Conservation (phyloP, 768 basidiomycete species). For the Naganishia vaughanmartiniae region DNA sequence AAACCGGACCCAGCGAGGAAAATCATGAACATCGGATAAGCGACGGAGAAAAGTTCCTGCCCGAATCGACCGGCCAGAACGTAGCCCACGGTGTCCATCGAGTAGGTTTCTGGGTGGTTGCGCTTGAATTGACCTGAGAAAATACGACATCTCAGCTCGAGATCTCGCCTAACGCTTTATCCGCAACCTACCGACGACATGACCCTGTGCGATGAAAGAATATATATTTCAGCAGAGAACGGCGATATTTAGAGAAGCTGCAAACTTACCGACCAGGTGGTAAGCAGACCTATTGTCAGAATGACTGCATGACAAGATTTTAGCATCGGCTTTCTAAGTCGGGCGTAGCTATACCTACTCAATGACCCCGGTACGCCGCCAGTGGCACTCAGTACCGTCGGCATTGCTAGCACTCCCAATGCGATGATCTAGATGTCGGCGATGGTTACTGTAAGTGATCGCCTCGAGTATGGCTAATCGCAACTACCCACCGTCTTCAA, state of each 20-base stretch:
- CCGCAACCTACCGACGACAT: not conserved
- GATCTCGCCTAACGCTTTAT: too few species aligned
- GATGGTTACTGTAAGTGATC: not conserved
- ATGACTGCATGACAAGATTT: slow-evolving; percentile 27
- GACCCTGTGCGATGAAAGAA: not conserved
- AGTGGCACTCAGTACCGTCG: slow-evolving; percentile 36
- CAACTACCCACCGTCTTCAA: slow-evolving; percentile 37
- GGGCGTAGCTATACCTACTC: slow-evolving; percentile 22
- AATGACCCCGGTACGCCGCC: slow-evolving; percentile 41
- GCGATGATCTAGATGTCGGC: slow-evolving; percentile 27
- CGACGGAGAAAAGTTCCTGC: slow-evolving; percentile 38
- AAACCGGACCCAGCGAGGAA: slow-evolving; percentile 37
- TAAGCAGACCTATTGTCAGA: slow-evolving; percentile 35
- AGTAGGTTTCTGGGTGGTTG: slow-evolving; percentile 41
- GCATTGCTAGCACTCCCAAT: slow-evolving; percentile 44
- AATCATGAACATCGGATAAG: slow-evolving; percentile 42
- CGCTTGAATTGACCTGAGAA: slow-evolving; percentile 39
- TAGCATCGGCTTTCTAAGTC: not conserved
- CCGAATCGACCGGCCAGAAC: slow-evolving; percentile 37
- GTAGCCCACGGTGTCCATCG: slow-evolving; percentile 38
- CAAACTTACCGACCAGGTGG: slow-evolving; percentile 29
- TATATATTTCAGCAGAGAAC: not conserved
- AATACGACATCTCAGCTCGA: slow-evolving; percentile 16
- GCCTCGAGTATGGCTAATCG: not conserved
- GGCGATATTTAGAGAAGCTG: not conserved